phyloP scores from a whole-genome alignment of 768 basidiomycete genomes.

The Termitomyces bulborhizus region DNA sequence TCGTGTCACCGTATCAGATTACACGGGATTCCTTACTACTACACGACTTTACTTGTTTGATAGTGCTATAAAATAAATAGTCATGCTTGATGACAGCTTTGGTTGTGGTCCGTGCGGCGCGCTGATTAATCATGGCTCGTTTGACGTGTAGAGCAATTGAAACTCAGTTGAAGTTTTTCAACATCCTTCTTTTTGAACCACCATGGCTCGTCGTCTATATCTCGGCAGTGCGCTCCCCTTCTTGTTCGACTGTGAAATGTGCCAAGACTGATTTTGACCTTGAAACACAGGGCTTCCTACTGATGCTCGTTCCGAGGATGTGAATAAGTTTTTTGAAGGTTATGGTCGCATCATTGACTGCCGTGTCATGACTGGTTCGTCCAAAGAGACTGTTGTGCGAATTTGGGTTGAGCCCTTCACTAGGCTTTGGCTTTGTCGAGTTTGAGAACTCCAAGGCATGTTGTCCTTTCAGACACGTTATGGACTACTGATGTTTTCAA shows the following conservation, averaged over 20 bases:
- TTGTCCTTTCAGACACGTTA: background rate
- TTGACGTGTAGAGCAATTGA: constrained; percentile 36
- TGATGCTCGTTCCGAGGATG: constrained; percentile 79
- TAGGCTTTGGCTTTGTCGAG: constrained; percentile 96
- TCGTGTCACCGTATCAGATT: background rate
- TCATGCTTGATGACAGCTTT: background rate
- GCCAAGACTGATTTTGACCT: background rate
- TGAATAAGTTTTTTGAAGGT: constrained; percentile 85
- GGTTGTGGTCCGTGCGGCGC: constrained; percentile 3
- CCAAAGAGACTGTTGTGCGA: constrained; percentile 10
- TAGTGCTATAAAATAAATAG: background rate
- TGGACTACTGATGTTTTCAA: constrained; percentile 11
- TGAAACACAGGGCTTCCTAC: constrained; percentile 61
- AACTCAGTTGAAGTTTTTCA: constrained; percentile 36
- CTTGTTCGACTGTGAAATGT: constrained; percentile 3
- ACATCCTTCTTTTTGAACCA: constrained; percentile 27
- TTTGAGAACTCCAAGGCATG: constrained; percentile 80
- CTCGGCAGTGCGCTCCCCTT: constrained; percentile 60
- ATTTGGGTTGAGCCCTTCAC: constrained; percentile 16
- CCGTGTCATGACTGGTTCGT: constrained; percentile 88
- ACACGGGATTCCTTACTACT: background rate
- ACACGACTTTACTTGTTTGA: background rate
- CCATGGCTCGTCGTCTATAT: constrained; percentile 81
- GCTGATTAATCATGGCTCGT: constrained; percentile 1
- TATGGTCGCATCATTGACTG: constrained; percentile 87